Percentiles rank a stretch among this genome's conserved stretches.
Evolutionary conservation across 2,329 filamentous ascomycete species (phyloP).

Genomic region (Talaromyces sp.): DNA sequence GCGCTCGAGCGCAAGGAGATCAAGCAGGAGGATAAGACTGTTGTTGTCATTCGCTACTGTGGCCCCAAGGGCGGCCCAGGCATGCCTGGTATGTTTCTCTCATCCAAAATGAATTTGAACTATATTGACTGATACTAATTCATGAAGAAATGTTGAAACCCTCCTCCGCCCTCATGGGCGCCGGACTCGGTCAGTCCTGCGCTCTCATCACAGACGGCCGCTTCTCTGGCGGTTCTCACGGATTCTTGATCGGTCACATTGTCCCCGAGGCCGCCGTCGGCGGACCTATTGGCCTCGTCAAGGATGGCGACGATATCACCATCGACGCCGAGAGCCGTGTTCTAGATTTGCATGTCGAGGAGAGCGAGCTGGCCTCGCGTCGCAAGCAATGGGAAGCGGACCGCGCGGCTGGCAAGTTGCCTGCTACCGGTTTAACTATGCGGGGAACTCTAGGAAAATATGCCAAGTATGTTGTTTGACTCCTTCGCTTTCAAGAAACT

Average conservation of each 20-base stretch:
- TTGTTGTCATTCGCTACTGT: slow-evolving; percentile 72
- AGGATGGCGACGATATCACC: slow-evolving; percentile 73
- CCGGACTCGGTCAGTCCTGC: slow-evolving; percentile 65
- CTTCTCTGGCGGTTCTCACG: slow-evolving; percentile 69
- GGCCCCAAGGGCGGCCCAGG: slow-evolving; percentile 70
- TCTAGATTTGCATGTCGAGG: slow-evolving; percentile 63
- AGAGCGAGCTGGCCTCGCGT: slow-evolving; percentile 60
- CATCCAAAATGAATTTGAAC: neutral
- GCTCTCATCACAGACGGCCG: slow-evolving; percentile 69
- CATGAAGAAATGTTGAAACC: slow-evolving; percentile 66
- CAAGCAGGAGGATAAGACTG: slow-evolving; percentile 72
- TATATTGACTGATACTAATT: neutral
- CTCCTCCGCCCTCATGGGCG: slow-evolving; percentile 69
- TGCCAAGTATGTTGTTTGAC: slow-evolving; percentile 41
- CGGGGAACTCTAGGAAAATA: slow-evolving; percentile 71
- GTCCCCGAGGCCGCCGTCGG: slow-evolving; percentile 84
- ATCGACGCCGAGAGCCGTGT: slow-evolving; percentile 75
- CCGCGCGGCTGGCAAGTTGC: slow-evolving; percentile 36
- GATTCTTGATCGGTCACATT: slow-evolving; percentile 83
- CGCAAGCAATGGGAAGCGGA: slow-evolving; percentile 57
- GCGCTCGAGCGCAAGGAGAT: slow-evolving; percentile 66
- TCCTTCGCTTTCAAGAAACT: neutral
- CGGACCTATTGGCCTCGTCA: slow-evolving; percentile 78
- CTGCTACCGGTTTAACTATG: slow-evolving; percentile 54
- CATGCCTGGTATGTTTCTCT: slow-evolving; percentile 52